Evolutionary conservation across 1,284 basidiomycete species (phyloP).

Genomic region (Gomphus sp.): DNA sequence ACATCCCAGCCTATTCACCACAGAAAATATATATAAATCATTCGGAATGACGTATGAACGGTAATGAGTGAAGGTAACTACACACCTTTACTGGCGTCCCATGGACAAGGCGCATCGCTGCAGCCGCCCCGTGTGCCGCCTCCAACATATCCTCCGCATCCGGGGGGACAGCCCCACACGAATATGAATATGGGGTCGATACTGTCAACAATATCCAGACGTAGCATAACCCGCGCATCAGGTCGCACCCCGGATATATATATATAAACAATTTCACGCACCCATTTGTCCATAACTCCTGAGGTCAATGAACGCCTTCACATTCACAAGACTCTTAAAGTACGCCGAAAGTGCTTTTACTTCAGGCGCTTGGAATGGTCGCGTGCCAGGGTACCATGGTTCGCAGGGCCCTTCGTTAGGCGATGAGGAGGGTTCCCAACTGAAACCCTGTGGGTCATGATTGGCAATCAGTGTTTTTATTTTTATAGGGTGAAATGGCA

Average conservation of each 20-base stretch:
- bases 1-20: constrained; percentile 47
- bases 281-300: constrained; percentile 80
- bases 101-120: constrained; percentile 50
- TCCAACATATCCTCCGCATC: constrained; percentile 82
- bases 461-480: not conserved
- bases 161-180: constrained; percentile 56
- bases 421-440: constrained; percentile 42
- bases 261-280: constrained; percentile 25
- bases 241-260: too few species aligned
- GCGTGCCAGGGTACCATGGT: constrained; percentile 63
- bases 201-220: constrained; percentile 26
- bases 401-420: constrained; percentile 48
- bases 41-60: not conserved
- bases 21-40: not conserved
- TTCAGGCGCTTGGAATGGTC: constrained; percentile 70
- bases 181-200: constrained; percentile 67
- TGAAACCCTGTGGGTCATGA: constrained; percentile 36
- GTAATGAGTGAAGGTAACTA: constrained; percentile 8
- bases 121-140: constrained; percentile 61
- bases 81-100: constrained; percentile 42
- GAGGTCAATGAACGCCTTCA: constrained; percentile 63
- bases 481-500: not conserved
- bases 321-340: constrained; percentile 44
- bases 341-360: constrained; percentile 68
- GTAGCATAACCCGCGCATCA: too few species aligned